Evolutionary conservation across 2,329 filamentous ascomycete genomes (phyloP), one percentile per base, ranked within the genome.

Genomic region (Hortaea werneckii): DNA sequence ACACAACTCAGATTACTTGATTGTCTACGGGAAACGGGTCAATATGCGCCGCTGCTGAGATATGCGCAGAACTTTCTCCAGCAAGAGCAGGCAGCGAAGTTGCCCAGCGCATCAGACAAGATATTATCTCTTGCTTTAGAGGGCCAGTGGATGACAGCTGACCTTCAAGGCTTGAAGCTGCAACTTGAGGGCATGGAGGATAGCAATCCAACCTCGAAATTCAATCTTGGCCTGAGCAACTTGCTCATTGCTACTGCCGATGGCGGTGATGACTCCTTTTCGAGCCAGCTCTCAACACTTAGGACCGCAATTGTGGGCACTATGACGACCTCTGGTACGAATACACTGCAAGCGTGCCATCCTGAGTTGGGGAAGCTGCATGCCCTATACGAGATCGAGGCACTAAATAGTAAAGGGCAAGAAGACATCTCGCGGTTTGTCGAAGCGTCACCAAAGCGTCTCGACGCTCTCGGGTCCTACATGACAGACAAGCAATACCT

Each of bases 401-500:
- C 85, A 39, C 82, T 95, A 53, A 77, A 79, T 45, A 69, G 70
- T 38, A 63, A 38, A 12, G 45, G 54, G 48, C 29, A 48, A 12
- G 26, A 39, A 3, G 30, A 43, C 8, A 42, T 44, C 8, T 37
- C 48, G 11, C 27, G 40, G 6, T 45, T 58, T 26, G 35, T 50
- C 29, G 50, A 46, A 27, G 41, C 39, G 74, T 42, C 42, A 7
- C 49, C 55, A 34, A 79, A 83, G 40, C 81, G 92, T n/a, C 70
- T 98, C n/a, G 85, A 89, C 54, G 76, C 94, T 1, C 72, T 98
- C 2, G 92, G 94, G 0, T 86, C 88, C 1, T 95, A 92, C 58
- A 82, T 89, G 34, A 79, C 82, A 43, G 89, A 98, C 62, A 98
- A 98, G 63, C 90, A 95, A 61, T 96, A 94, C 61, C 68, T 98